These are phyloP conservation scores for Tricholoma flavovirens DNA, from an alignment of 768 basidiomycete species.

Conservation along the genomic window DNA sequence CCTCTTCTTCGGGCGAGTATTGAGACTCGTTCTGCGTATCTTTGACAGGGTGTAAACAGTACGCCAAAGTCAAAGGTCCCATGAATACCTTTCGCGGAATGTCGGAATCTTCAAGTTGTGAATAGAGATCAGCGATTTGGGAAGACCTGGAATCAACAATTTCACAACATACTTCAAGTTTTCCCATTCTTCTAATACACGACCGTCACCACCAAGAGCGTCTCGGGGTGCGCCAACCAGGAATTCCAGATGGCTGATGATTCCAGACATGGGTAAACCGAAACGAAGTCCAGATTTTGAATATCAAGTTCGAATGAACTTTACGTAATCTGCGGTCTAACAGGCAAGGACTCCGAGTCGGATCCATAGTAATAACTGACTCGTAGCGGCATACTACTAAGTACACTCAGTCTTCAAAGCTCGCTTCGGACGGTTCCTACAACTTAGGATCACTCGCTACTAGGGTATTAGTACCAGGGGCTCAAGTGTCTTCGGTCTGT, in stretches of 20 bases:
- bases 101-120: constrained; percentile 8
- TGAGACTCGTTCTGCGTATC: constrained; percentile 7
- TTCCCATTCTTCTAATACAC: constrained; percentile 25
- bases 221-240: constrained; percentile 23
- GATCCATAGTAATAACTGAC: too few relatives aligned
- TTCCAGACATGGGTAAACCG: too few relatives aligned
- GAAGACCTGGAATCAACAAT: neutral
- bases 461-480: too few relatives aligned
- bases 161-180: constrained; percentile 20
- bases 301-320: too few relatives aligned
- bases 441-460: too few relatives aligned
- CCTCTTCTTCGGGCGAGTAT: constrained; percentile 5
- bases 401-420: too few relatives aligned
- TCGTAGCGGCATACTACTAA: too few relatives aligned
- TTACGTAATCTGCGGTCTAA: too few relatives aligned
- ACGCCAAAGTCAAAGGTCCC: neutral
- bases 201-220: constrained; percentile 17
- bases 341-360: too few relatives aligned
- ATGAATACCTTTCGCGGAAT: constrained; percentile 4
- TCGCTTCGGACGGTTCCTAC: too few relatives aligned
- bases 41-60: constrained; percentile 4
- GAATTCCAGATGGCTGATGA: constrained; percentile 23
- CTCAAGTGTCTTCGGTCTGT: neutral
- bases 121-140: neutral
- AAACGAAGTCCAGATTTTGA: too few relatives aligned